Evolutionary conservation across 768 basidiomycete species (phyloP).

Genomic region (Gymnopilus junonius): DNA sequence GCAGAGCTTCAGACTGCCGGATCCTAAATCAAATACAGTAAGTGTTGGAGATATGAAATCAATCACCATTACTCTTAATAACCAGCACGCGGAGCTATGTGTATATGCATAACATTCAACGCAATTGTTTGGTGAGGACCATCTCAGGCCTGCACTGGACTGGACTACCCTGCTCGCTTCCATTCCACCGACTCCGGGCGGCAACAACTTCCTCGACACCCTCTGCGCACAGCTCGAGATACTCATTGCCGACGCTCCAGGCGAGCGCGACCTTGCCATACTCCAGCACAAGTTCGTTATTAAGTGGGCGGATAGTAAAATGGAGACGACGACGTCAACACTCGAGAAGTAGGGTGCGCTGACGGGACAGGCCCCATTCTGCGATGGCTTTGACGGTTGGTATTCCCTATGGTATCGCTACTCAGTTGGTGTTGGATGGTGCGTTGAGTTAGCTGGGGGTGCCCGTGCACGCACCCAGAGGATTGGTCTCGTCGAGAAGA

Average conservation of each 20-base stretch:
- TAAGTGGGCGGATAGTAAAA: constrained; percentile 78
- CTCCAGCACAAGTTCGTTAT: constrained; percentile 98
- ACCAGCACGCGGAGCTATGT: too few relatives aligned
- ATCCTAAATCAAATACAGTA: too few relatives aligned
- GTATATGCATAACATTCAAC: too few relatives aligned
- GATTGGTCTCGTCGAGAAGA: background rate
- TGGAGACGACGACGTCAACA: constrained; percentile 85
- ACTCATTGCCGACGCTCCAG: constrained; percentile 88
- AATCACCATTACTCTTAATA: too few relatives aligned
- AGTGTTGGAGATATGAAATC: too few relatives aligned
- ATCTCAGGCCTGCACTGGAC: constrained; percentile 92
- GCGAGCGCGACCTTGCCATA: constrained; percentile 96
- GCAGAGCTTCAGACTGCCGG: too few relatives aligned
- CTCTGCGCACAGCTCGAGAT: constrained; percentile 89
- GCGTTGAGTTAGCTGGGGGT: constrained; percentile 79
- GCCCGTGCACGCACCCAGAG: constrained; percentile 62
- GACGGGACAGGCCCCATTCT: constrained; percentile 63
- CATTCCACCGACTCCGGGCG: constrained; percentile 62
- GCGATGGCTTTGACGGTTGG: constrained; percentile 95
- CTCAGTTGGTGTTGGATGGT: constrained; percentile 90
- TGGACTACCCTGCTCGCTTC: constrained; percentile 82
- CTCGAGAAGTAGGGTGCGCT: constrained; percentile 87
- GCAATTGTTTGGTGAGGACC: too few relatives aligned
- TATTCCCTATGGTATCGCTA: constrained; percentile 92
- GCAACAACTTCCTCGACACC: constrained; percentile 89